Evolutionary conservation across 257 asterid species (phyloP).

Genomic region (Solanum tacnaense): DNA sequence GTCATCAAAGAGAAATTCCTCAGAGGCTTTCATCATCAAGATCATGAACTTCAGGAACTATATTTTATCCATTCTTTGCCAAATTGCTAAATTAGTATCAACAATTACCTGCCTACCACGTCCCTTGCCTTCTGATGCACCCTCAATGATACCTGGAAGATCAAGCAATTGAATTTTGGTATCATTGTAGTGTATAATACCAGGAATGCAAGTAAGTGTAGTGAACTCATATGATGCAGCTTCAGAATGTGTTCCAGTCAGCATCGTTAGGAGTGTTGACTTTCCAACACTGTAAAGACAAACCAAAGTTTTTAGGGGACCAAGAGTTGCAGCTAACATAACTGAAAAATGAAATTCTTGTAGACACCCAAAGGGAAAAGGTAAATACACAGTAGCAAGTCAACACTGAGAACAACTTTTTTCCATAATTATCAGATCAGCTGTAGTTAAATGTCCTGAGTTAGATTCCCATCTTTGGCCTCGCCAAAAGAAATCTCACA

Average conservation of each 20-base stretch:
- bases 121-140: slow-evolving; percentile 99
- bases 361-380: background rate
- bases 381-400: background rate
- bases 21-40: background rate
- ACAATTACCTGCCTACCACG: slow-evolving; percentile 91
- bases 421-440: background rate
- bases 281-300: slow-evolving; percentile 69
- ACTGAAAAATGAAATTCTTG: background rate
- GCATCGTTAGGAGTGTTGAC: slow-evolving; percentile 84
- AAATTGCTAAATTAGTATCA: background rate
- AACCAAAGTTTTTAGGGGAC: background rate
- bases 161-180: slow-evolving; percentile 96
- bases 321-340: background rate
- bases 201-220: slow-evolving; percentile 97
- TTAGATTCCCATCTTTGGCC: background rate
- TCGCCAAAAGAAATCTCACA: background rate
- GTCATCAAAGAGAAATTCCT: slow-evolving; percentile 10
- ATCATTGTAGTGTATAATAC: slow-evolving; percentile 88
- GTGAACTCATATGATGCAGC: slow-evolving; percentile 97
- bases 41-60: background rate
- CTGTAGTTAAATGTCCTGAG: background rate
- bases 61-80: background rate
- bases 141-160: slow-evolving; percentile 99
- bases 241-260: slow-evolving; percentile 98
- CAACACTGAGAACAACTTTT: background rate